Base-by-base conservation (phyloP, 164 flowering plant species). In the Vitis rupestris region DNA sequence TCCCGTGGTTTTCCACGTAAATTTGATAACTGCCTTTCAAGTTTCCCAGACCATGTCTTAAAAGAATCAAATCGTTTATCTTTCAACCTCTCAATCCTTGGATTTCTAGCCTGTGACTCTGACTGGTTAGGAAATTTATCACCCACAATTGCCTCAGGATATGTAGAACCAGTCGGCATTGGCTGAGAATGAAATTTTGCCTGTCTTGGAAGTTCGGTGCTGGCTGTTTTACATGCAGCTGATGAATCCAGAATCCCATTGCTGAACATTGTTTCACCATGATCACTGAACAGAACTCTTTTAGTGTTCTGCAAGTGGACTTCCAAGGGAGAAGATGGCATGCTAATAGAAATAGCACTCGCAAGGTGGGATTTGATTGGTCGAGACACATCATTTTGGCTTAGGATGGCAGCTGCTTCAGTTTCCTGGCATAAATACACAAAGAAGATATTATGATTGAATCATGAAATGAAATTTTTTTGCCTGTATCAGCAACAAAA, bases 1-100 rank as follows among this genome's bases (percentile, higher is more conserved):
- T 81, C 85, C 44, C 16, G 61, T 7, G 68, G 66, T 9, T 71
- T 88, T 67, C 93, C 88, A 11, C 84, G 85, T n/a, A 90, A 66
- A 47, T 76, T 68, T 23, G 93, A 79, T 19, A 89, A 10, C 76
- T 90, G 94, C 68, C 87, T 84, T 75, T 90, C 93, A 1, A 91
- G 80, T 75, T 71, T 87, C 30, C 92, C 90, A 19, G 94, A 88
- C 89, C 88, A 88, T 19, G 97, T 93, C 68, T 90, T 88, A 80
- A 91, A 93, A 56, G 92, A 83, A 79, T 91, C 84, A 65, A 50
- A 93, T 58, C 89, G 71, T 37, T 65, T 83, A 55, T 92, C 95
- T 69, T 70, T 82, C 44, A 77, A 72, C 69, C 53, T 66, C 66
- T 72, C 72, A 15, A 63, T 64, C 62, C 71, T 76, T 0, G 78